A percentile compares a stretch with the other conserved stretches of the same genome.
Evolutionary conservation across 2,329 filamentous ascomycete species (phyloP).

Genomic region (Clarireedia sp.): DNA sequence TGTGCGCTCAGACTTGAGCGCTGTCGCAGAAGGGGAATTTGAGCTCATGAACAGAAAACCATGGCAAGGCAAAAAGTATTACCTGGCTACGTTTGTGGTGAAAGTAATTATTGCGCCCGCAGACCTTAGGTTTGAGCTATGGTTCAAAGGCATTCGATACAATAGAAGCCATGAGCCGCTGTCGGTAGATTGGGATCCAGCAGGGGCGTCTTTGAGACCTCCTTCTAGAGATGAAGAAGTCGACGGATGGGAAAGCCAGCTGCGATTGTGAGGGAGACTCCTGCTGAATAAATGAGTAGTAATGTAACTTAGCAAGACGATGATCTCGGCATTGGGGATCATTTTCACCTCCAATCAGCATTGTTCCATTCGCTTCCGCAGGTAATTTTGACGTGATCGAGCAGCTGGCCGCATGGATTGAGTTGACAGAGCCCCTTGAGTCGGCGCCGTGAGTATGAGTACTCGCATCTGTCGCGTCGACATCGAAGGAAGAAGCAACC

Average conservation of each 20-base stretch:
- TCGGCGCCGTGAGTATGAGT: too few relatives aligned
- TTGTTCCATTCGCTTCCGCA: too few relatives aligned
- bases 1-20: constrained; percentile 35
- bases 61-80: constrained; percentile 32
- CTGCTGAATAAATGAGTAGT: too few relatives aligned
- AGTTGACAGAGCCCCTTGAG: too few relatives aligned
- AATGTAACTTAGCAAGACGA: too few relatives aligned
- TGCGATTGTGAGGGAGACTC: background rate
- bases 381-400: too few relatives aligned
- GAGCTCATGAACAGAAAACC: constrained; percentile 32
- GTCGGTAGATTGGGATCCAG: constrained; percentile 9
- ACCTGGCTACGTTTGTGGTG: constrained; percentile 39
- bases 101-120: constrained; percentile 47
- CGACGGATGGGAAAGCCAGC: constrained; percentile 1
- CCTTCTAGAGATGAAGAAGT: background rate
- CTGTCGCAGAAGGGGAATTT: constrained; percentile 34
- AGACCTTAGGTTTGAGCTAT: constrained; percentile 42
- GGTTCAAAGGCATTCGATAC: constrained; percentile 34
- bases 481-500: too few relatives aligned
- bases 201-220: constrained; percentile 4
- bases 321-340: too few relatives aligned
- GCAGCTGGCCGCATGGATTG: too few relatives aligned
- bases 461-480: too few relatives aligned
- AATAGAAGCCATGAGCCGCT: constrained; percentile 12
- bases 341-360: too few relatives aligned